These are phyloP conservation scores for Copromyces sp. DNA, from an alignment of 495 filamentous ascomycete species.

Conservation along the genomic window DNA sequence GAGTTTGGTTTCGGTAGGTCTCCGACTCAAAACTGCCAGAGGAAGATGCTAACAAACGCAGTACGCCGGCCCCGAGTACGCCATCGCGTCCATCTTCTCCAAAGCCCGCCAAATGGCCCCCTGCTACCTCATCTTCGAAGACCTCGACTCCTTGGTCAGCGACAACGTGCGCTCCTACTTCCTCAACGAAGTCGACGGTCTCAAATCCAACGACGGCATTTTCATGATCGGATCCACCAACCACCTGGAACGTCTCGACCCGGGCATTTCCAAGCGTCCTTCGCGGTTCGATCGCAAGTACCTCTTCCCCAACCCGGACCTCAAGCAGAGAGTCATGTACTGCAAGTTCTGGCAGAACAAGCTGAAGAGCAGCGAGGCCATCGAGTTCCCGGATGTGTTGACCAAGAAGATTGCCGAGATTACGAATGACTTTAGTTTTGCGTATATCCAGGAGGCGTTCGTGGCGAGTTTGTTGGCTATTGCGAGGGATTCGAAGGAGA, in stretches of 20 bases:
- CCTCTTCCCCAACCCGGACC: slow-evolving; percentile 44
- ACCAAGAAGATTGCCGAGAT: slow-evolving; percentile 45
- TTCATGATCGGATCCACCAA: slow-evolving; percentile 58
- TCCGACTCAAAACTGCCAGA: no score
- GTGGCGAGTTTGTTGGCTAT: slow-evolving; percentile 48
- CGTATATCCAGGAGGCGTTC: slow-evolving; percentile 57
- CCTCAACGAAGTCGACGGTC: slow-evolving; percentile 61
- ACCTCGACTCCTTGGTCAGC: slow-evolving; percentile 53
- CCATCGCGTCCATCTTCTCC: slow-evolving; percentile 38
- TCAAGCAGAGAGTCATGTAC: slow-evolving; percentile 45
- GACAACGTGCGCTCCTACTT: slow-evolving; percentile 50
- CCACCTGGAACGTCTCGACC: slow-evolving; percentile 48
- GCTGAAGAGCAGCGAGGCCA: slow-evolving; percentile 38
- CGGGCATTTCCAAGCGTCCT: slow-evolving; percentile 54
- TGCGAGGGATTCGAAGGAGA: slow-evolving; percentile 19
- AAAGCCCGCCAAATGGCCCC: slow-evolving; percentile 43
- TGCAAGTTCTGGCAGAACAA: slow-evolving; percentile 50
- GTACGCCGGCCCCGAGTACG: slow-evolving; percentile 32
- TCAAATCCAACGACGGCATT: slow-evolving; percentile 57
- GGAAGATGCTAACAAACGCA: slow-evolving; percentile 5
- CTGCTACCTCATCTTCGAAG: slow-evolving; percentile 51
- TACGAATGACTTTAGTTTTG: slow-evolving; percentile 53
- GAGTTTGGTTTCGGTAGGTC: slow-evolving; percentile 24
- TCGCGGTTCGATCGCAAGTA: slow-evolving; percentile 58
- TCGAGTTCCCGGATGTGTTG: slow-evolving; percentile 48